Evolutionary conservation across 2,329 filamentous ascomycete species (phyloP).

Genomic region (Arthrobotrys conoides): DNA sequence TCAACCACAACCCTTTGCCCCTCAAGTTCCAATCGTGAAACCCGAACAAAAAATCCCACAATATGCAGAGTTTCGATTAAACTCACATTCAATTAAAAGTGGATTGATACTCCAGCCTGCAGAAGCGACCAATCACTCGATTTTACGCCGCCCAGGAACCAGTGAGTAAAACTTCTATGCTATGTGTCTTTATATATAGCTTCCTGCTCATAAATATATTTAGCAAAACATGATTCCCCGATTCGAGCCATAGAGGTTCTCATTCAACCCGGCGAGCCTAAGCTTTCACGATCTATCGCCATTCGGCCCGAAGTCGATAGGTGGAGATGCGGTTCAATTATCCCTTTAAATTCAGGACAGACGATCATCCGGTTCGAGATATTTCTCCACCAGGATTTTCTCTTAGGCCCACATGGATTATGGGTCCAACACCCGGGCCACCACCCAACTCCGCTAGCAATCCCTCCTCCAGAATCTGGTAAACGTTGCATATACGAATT

Average conservation of each 20-base stretch:
- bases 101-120: constrained; percentile 18
- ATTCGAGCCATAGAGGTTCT: constrained; percentile 6
- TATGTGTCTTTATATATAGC: background rate
- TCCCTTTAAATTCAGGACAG: background rate
- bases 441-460: background rate
- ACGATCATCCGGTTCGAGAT: constrained; percentile 28
- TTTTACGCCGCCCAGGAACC: constrained; percentile 30
- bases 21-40: background rate
- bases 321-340: constrained; percentile 17
- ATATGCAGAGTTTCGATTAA: constrained; percentile 30
- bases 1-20: constrained; percentile 14
- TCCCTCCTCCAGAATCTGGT: background rate
- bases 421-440: constrained; percentile 17
- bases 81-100: constrained; percentile 11
- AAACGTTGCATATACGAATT: background rate
- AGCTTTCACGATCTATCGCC: background rate
- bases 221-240: constrained; percentile 38
- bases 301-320: constrained; percentile 15
- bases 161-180: constrained; percentile 16
- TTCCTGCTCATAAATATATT: constrained; percentile 1
- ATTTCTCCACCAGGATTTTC: constrained; percentile 7
- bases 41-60: background rate
- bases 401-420: background rate
- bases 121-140: background rate
- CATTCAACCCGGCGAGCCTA: background rate